Base-by-base conservation (phyloP, 2,329 filamentous ascomycete genomes). In the Aspergillus melleus region DNA sequence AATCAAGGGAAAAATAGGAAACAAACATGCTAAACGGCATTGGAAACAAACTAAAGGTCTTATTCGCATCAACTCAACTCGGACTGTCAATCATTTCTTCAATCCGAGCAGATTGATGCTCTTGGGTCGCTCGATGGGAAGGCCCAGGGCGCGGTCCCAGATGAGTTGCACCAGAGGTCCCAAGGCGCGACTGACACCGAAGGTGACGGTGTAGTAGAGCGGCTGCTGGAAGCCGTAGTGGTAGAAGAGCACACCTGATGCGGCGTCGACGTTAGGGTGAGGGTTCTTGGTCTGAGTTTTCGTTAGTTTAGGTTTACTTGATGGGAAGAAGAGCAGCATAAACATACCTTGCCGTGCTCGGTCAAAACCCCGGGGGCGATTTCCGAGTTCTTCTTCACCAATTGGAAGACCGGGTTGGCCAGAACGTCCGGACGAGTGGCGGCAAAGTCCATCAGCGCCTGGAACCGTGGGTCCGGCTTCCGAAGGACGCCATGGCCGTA, bases 211-310 rank as follows among this genome's bases (percentile, higher is more conserved):
- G 81, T 98, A 99, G 83, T 98, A 99, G 11, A 98, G 84, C 0
- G 94, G 96, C 82, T 98, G 92, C 76, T 91, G 90, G 87, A 99
- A 96, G 60, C 94, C 95, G 76, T 96, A 99, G 82, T 98, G 92
- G 79, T 98, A 89, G 87, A 99, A 98, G 52, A 99, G 84, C 6
- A 98, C 93, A 65, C 95, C 95, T 0, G 92, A 96, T 64, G 87
- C 89, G 52, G 90, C 92, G 78, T 99, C 95, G 63, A 99, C 95
- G 76, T 99, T 99, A 65, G 95, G 95, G 80, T 94, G 96, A 2
- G 95, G 92, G 81, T 96, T 96, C 85, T 96, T 96, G 67, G 92
- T 96, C 88, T 84, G 56, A 20, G 52, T 39, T 53, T 30, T 58
- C 60, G 46, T 58, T 57, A 61, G 52, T 30, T 16, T 32, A 5